These are phyloP conservation scores for Hyaloscypha bicolor DNA, from an alignment of 495 filamentous ascomycete genomes.

Conservation along the genomic window DNA sequence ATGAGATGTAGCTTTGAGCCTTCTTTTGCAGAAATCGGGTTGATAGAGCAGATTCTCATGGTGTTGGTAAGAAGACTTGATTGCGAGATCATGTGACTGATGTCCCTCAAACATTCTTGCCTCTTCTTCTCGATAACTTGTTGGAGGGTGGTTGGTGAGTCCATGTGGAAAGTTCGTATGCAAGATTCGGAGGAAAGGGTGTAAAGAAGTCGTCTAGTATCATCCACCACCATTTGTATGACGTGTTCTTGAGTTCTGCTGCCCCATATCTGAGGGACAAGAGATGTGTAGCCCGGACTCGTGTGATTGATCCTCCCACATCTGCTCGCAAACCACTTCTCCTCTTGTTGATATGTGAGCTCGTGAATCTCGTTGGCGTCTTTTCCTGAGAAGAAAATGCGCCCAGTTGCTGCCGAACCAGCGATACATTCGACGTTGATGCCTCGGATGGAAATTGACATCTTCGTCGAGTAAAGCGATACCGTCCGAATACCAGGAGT, in stretches of 20 bases:
- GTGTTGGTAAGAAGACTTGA: slow-evolving; percentile 66
- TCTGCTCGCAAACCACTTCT: slow-evolving; percentile 88
- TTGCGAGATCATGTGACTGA: slow-evolving; percentile 77
- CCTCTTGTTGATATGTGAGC: slow-evolving; percentile 92
- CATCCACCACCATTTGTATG: slow-evolving; percentile 79
- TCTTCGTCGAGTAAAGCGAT: slow-evolving; percentile 78
- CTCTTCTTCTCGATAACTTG: slow-evolving; percentile 59
- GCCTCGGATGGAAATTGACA: slow-evolving; percentile 73
- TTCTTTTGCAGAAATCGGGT: slow-evolving; percentile 78
- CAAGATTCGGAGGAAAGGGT: slow-evolving; percentile 84
- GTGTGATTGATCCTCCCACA: slow-evolving; percentile 87
- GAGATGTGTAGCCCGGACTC: slow-evolving; percentile 68
- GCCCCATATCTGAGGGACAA: slow-evolving; percentile 62
- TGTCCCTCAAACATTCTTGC: slow-evolving; percentile 57
- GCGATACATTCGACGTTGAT: slow-evolving; percentile 74
- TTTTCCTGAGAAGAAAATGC: slow-evolving; percentile 88
- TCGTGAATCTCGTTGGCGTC: slow-evolving; percentile 87
- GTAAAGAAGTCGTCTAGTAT: slow-evolving; percentile 84
- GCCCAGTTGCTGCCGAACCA: slow-evolving; percentile 73
- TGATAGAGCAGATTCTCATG: slow-evolving; percentile 78
- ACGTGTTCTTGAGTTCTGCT: slow-evolving; percentile 61
- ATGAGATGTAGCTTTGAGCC: slow-evolving; percentile 84
- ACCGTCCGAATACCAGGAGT: slow-evolving; percentile 69
- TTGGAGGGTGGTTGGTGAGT: slow-evolving; percentile 49
- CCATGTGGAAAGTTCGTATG: slow-evolving; percentile 84